phyloP scores from a whole-genome alignment of 2,329 filamentous ascomycete genomes.

The Verticillium alfalfae region DNA sequence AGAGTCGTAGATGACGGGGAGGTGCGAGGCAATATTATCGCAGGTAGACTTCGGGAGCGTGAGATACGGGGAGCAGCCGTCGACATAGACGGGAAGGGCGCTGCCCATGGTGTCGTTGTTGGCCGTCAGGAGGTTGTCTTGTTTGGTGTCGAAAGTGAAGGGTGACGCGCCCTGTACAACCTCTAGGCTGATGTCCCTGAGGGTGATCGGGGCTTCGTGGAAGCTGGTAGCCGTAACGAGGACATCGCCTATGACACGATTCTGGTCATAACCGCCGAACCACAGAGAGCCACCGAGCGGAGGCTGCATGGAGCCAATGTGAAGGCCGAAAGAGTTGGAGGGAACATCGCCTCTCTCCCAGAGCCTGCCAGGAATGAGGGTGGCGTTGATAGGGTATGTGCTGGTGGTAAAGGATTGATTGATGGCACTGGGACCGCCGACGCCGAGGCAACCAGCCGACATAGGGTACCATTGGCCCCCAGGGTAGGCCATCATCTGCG shows the following conservation, averaged over 20 bases:
- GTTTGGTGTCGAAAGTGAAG: conserved; percentile 16
- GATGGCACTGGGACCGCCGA: conserved; percentile 18
- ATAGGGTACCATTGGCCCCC: conserved; percentile 20
- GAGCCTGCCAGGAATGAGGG: conserved; percentile 21
- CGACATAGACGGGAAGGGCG: conserved; percentile 21
- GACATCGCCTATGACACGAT: conserved; percentile 27
- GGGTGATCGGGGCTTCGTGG: conserved; percentile 17
- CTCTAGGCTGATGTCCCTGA: conserved; percentile 32
- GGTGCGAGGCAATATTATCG: conserved; percentile 26
- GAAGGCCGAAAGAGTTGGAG: conserved; percentile 35
- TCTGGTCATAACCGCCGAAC: conserved; percentile 34
- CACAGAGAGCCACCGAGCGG: conserved; percentile 26
- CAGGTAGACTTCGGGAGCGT: conserved; percentile 32
- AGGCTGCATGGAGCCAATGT: conserved; percentile 30
- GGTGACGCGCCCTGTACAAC: conserved; percentile 33
- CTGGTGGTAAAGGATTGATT: conserved; percentile 19
- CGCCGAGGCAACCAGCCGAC: conserved; percentile 22
- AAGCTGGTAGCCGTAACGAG: conserved; percentile 12
- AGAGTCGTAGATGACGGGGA: conserved; percentile 29
- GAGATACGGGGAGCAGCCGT: conserved; percentile 32
- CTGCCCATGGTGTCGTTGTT: conserved; percentile 18
- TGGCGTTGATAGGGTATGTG: conserved; percentile 19
- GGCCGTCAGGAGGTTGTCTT: conserved; percentile 20
- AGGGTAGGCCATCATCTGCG: conserved; percentile 20
- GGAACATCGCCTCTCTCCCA: conserved; percentile 16